A percentile compares a stretch with the other conserved stretches of the same genome.
Evolutionary conservation across 768 basidiomycete genomes (phyloP).

Genomic region (Rhodotorula diobovata): DNA sequence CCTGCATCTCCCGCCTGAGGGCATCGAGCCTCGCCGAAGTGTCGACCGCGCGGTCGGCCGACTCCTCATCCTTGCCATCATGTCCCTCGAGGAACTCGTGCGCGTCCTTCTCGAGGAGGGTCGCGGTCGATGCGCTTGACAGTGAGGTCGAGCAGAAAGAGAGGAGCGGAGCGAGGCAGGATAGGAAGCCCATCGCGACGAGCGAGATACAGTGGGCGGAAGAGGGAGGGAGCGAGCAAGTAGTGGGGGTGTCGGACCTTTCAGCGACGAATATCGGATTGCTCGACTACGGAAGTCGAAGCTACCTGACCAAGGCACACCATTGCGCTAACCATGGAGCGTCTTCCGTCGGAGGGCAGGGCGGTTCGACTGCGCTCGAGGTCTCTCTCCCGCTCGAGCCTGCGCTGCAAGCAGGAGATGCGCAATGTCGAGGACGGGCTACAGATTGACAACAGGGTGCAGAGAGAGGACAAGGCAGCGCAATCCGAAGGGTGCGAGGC

Average conservation of each 20-base stretch:
- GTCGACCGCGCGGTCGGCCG: neutral
- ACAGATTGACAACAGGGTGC: no score
- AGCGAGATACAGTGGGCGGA: neutral
- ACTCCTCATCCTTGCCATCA: neutral
- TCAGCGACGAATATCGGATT: no score
- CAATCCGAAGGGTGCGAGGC: no score
- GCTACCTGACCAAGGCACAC: no score
- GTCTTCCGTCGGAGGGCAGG: no score
- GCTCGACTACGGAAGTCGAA: no score
- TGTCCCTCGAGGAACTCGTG: neutral
- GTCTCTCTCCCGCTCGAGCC: no score
- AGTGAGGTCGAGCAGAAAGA: neutral
- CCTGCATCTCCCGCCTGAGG: slow-evolving; percentile 1
- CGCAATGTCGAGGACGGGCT: no score
- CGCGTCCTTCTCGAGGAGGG: neutral
- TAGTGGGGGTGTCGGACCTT: neutral
- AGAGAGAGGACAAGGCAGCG: no score
- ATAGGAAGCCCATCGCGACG: neutral
- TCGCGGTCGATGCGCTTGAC: neutral
- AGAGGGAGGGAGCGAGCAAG: neutral
- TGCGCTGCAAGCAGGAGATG: no score
- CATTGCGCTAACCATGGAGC: no score
- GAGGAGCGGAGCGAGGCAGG: neutral
- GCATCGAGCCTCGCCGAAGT: neutral
- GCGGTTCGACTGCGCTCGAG: no score